Conservation (phyloP, 1,139 yeast genomes). For the Taiozyma onychis region DNA sequence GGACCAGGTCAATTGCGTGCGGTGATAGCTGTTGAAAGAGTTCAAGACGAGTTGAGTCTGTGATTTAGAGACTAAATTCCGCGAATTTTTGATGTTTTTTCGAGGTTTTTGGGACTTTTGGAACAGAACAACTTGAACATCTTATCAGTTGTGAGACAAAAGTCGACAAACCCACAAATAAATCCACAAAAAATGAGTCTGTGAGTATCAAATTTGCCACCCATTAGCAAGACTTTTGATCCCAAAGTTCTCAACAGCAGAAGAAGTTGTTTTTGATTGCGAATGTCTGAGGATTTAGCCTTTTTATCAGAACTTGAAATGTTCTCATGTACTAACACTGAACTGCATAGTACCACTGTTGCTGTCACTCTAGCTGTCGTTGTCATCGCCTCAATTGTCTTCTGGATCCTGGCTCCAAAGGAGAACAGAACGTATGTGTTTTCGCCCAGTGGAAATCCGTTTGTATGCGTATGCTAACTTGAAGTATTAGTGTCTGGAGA, state of each 20-base stretch:
- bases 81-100: not conserved
- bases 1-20: not conserved
- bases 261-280: not conserved
- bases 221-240: not conserved
- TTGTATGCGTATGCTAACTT: not conserved
- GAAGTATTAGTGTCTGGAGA: slow-evolving; percentile 65
- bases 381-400: slow-evolving; percentile 47
- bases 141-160: not conserved
- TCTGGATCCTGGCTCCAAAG: slow-evolving; percentile 52
- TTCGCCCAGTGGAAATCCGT: too few species aligned
- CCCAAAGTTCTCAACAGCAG: not conserved
- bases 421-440: slow-evolving; percentile 42
- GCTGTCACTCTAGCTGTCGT: slow-evolving; percentile 61
- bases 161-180: not conserved
- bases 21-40: not conserved
- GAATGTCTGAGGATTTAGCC: not conserved
- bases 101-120: not conserved
- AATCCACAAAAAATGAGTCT: not conserved
- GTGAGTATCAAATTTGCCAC: not conserved
- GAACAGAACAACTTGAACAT: too few species aligned
- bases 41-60: not conserved
- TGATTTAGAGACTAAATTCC: not conserved
- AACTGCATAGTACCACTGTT: slow-evolving; percentile 37
- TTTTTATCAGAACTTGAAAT: not conserved
- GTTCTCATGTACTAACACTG: not conserved